Percentiles rank a stretch among this genome's conserved stretches.
Conservation (phyloP, 2,329 filamentous ascomycete genomes). For the Fusarium nematophilum region DNA sequence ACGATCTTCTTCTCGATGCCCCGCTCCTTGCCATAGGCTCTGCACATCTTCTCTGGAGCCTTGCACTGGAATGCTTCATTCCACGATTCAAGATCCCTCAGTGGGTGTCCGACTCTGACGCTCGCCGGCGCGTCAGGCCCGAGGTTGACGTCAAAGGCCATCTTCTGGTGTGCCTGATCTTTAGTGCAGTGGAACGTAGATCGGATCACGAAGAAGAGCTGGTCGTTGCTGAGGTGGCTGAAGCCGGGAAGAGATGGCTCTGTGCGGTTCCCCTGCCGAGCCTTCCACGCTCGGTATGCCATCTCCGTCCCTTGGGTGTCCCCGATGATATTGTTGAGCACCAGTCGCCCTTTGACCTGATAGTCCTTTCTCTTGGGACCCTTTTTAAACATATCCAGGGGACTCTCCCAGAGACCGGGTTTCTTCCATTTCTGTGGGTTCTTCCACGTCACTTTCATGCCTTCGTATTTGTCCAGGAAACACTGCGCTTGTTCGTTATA, state of each 20-base stretch:
- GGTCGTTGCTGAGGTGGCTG: slow-evolving; percentile 65
- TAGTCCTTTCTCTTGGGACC: not conserved
- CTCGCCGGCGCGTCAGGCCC: not conserved
- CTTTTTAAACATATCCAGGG: no score
- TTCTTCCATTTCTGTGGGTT: not conserved
- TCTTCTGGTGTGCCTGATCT: not conserved
- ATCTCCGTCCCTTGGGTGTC: slow-evolving; percentile 58
- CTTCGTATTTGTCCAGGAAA: slow-evolving; percentile 23
- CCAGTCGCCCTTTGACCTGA: slow-evolving; percentile 31
- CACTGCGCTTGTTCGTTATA: slow-evolving; percentile 7
- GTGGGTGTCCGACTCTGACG: slow-evolving; percentile 34
- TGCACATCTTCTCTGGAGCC: slow-evolving; percentile 16
- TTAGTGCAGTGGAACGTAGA: slow-evolving; percentile 64
- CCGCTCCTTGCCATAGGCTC: slow-evolving; percentile 9
- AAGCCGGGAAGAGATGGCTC: slow-evolving; percentile 60
- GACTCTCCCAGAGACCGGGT: not conserved
- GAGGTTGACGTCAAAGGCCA: not conserved
- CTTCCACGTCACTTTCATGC: not conserved
- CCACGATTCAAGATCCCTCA: slow-evolving; percentile 25
- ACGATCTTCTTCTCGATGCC: not conserved
- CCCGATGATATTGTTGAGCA: slow-evolving; percentile 14
- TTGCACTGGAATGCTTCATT: slow-evolving; percentile 29
- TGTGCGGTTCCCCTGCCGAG: not conserved
- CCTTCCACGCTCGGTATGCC: slow-evolving; percentile 68
- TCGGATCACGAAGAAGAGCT: slow-evolving; percentile 70